A percentile compares a stretch with the other conserved stretches of the same genome.
phyloP scores from a whole-genome alignment of 768 basidiomycete genomes.

The Phaeotremella skinneri region DNA sequence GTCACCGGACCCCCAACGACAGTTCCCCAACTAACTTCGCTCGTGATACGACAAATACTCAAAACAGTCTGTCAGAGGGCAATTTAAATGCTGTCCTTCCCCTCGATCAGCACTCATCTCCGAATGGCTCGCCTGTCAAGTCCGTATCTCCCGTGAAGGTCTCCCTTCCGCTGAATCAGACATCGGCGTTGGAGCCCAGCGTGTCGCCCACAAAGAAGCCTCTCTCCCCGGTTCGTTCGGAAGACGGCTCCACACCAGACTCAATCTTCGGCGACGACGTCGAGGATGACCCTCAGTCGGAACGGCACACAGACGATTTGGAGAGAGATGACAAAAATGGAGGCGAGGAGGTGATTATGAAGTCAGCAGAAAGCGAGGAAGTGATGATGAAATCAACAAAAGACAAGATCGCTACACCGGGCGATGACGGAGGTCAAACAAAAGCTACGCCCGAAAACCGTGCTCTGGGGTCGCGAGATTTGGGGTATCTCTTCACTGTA shows the following conservation, averaged over 20 bases:
- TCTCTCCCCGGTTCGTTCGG: neutral
- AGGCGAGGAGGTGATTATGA: neutral
- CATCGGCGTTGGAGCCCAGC: neutral
- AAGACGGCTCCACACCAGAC: neutral
- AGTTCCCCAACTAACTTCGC: no score
- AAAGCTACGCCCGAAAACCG: no score
- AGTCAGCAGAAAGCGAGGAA: no score
- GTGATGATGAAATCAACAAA: no score
- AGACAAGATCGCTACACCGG: no score
- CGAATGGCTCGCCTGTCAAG: neutral
- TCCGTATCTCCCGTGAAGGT: neutral
- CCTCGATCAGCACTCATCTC: neutral
- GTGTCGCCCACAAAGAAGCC: neutral
- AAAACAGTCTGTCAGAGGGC: no score
- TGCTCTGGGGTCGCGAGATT: conserved; percentile 5
- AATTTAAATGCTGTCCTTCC: no score
- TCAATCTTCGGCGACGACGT: neutral
- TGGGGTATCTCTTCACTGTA: conserved; percentile 24
- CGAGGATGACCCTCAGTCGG: neutral
- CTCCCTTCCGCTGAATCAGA: neutral
- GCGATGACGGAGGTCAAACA: no score
- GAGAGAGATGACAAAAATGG: neutral
- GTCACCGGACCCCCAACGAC: neutral
- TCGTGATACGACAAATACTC: no score
- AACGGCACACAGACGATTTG: neutral